Evolutionary conservation across 768 basidiomycete species (phyloP).

Genomic region (Russula brevipes): DNA sequence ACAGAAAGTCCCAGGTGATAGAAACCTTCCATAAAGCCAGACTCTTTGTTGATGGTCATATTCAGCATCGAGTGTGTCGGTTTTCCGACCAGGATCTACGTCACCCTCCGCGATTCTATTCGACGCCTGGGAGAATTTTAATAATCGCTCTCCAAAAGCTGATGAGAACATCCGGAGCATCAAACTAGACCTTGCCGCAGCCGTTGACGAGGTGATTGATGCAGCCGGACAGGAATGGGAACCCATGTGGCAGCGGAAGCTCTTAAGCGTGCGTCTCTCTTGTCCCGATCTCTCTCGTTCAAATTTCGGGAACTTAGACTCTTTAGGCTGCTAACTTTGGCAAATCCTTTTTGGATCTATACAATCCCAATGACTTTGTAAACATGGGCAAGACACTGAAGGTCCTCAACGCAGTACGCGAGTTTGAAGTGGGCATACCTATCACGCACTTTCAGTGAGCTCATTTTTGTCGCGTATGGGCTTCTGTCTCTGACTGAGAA

Average conservation of each 20-base stretch:
- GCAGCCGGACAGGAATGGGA: conserved; percentile 93
- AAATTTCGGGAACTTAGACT: not conserved
- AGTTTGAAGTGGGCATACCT: conserved; percentile 89
- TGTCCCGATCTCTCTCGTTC: not conserved
- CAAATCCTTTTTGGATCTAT: conserved; percentile 85
- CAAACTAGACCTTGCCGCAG: conserved; percentile 74
- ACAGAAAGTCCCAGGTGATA: conserved; percentile 84
- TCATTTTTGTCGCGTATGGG: conserved; percentile 10
- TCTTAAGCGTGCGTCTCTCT: conserved; percentile 63
- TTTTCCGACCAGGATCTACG: conserved; percentile 90
- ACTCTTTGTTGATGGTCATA: not conserved
- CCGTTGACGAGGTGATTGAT: conserved; percentile 89
- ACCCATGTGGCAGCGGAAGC: conserved; percentile 78
- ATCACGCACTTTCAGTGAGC: conserved; percentile 85
- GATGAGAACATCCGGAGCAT: conserved; percentile 90
- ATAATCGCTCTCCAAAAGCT: conserved; percentile 78
- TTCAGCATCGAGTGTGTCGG: conserved; percentile 67
- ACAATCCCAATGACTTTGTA: conserved; percentile 89
- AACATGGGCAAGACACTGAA: conserved; percentile 89
- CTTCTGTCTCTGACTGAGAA: not conserved
- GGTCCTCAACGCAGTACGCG: conserved; percentile 89
- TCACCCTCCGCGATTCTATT: conserved; percentile 88
- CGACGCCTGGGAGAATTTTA: conserved; percentile 89
- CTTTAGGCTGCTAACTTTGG: conserved; percentile 93
- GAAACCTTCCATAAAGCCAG: not conserved